Evolutionary conservation across 2,329 filamentous ascomycete genomes (phyloP).

Genomic region (Chaetomiaceae sp.): DNA sequence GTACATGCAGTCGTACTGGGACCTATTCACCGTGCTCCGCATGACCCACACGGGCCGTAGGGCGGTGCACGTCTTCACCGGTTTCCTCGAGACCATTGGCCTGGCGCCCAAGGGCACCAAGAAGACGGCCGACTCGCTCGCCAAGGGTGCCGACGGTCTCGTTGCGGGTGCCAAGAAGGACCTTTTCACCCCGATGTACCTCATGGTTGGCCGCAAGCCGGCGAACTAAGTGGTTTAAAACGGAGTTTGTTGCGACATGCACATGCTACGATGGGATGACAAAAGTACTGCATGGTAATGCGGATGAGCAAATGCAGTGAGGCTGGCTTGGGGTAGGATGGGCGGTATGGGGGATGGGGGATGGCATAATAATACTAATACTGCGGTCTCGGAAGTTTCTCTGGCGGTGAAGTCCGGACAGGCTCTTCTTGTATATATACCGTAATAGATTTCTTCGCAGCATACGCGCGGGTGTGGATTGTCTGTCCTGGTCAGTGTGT

Average conservation of each 20-base stretch:
- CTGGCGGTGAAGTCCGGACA: background rate
- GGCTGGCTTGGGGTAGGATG: conserved; percentile 8
- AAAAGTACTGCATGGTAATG: conserved; percentile 15
- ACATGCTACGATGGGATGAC: conserved; percentile 20
- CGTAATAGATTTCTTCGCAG: conserved; percentile 10
- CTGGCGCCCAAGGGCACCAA: conserved; percentile 79
- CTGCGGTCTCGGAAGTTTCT: background rate
- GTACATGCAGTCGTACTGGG: conserved; percentile 74
- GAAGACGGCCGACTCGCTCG: conserved; percentile 91
- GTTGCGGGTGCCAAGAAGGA: conserved; percentile 83
- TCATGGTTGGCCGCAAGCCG: conserved; percentile 92
- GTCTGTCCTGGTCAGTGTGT: no score
- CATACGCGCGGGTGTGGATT: no score
- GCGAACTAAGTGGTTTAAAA: conserved; percentile 29
- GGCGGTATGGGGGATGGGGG: no score
- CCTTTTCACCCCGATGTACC: conserved; percentile 98
- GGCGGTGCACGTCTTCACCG: conserved; percentile 71
- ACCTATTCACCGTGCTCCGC: conserved; percentile 76
- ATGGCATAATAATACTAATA: conserved; percentile 15
- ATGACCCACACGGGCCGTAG: conserved; percentile 84
- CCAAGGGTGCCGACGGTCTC: conserved; percentile 73
- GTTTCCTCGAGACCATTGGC: conserved; percentile 67
- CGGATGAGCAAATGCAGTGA: conserved; percentile 12
- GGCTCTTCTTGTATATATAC: conserved; percentile 10
- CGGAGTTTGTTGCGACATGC: conserved; percentile 1